These are phyloP conservation scores for Cnidoscolus chayamansa DNA, from an alignment of 441 rosid genomes.

Conservation along the genomic window DNA sequence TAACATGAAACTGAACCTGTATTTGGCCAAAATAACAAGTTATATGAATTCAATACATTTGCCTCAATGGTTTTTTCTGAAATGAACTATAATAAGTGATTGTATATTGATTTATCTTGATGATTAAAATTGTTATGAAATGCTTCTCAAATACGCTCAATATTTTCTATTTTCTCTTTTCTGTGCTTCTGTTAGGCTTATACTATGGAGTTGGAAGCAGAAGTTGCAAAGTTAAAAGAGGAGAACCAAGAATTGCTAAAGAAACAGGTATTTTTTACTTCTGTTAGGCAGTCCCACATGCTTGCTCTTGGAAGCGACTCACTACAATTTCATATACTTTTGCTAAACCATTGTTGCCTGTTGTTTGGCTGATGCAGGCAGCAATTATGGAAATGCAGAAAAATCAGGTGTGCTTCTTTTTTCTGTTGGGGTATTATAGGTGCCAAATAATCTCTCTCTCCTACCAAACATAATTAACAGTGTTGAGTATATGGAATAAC, in stretches of 20 bases:
- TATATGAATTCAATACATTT: not conserved
- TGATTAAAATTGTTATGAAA: slow-evolving; percentile 6
- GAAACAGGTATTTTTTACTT: slow-evolving; percentile 55
- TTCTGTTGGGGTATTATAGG: not conserved
- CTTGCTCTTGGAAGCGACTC: not conserved
- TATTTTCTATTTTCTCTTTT: not conserved
- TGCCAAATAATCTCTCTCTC: not conserved
- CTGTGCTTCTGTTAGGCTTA: slow-evolving; percentile 57
- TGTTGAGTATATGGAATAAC: not conserved
- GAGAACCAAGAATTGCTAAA: slow-evolving; percentile 60
- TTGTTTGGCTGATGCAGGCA: slow-evolving; percentile 44
- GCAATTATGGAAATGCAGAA: slow-evolving; percentile 72
- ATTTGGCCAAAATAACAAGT: slow-evolving; percentile 7
- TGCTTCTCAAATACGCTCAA: slow-evolving; percentile 5
- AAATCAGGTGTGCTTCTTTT: slow-evolving; percentile 57
- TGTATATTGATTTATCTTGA: slow-evolving; percentile 5
- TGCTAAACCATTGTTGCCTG: slow-evolving; percentile 11
- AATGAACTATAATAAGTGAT: not conserved
- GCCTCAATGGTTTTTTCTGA: not conserved
- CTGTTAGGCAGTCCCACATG: slow-evolving; percentile 8
- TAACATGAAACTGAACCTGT: slow-evolving; percentile 21
- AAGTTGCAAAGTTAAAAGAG: slow-evolving; percentile 71
- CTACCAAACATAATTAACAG: not conserved
- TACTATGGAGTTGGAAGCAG: slow-evolving; percentile 82
- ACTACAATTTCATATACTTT: not conserved